Base-by-base conservation (phyloP, 176 grass and related monocot species). In the Avena eriantha region DNA sequence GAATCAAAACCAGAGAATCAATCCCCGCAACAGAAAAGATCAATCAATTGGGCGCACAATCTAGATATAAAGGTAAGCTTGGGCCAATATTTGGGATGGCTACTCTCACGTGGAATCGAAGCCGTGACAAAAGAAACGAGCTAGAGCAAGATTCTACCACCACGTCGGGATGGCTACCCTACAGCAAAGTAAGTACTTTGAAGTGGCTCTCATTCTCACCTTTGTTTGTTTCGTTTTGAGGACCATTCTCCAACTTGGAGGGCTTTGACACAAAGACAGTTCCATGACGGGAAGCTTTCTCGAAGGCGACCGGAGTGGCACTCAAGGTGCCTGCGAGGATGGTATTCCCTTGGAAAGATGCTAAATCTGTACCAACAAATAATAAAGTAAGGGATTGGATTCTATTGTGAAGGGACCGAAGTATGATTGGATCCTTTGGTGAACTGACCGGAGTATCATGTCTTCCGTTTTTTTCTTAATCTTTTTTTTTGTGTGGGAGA, bases 201-300 rank as follows among this genome's bases (percentile, higher is more conserved):
- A 26, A 35, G 29, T 67, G 7, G 64, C 64, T 67, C 31, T 67
- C 64, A 67, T 35, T 35, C 34, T 67, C 64, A 34, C 16, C 64
- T 67, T 67, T 34, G 29, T 67, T 18, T 9, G 34, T 67, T 16
- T 17, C 35, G 34, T 67, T 16, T 33, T 67, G 5, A 67, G 64
- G 64, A 18, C 64, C 29, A 67, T 34, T 35, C 7, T 18, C 8
- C 64, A 34, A 18, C 64, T 67, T 67, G 29, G 0, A 67, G 64
- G 15, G 64, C 8, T 34, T 67, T 67, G 64, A 67, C 64, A 67
- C 64, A 34, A 35, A 67, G 64, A 67, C 23, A 18, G 64, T 18
- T 67, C 64, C 64, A 67, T 67, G 64, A 67, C 5, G 14, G 64
- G 29, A 67, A 67, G 64, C 63, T 66, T 34, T 66, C 63, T 66